These are phyloP conservation scores for Bacidia gigantensis DNA, from an alignment of 495 filamentous ascomycete species.

Conservation along the genomic window DNA sequence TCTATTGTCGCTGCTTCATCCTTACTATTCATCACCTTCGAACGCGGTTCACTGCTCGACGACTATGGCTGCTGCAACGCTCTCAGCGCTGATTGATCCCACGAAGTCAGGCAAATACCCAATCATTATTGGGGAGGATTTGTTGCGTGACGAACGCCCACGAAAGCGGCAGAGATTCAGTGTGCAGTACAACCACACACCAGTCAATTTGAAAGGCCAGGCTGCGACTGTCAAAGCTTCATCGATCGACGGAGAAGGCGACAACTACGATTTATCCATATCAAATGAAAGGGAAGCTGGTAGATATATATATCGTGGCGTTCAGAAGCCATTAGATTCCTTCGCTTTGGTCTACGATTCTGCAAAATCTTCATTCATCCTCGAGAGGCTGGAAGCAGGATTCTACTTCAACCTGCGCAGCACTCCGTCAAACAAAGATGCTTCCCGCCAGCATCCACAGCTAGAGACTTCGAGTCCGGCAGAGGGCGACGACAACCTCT, in stretches of 20 bases:
- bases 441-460: slow-evolving; percentile 34
- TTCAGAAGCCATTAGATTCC: slow-evolving; percentile 31
- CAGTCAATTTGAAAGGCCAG: slow-evolving; percentile 29
- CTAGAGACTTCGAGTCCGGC: slow-evolving; percentile 28
- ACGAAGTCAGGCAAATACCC: slow-evolving; percentile 14
- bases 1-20: no score
- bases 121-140: slow-evolving; percentile 10
- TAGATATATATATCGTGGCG: slow-evolving; percentile 38
- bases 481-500: slow-evolving; percentile 27
- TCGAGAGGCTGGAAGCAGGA: slow-evolving; percentile 36
- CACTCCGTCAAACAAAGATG: slow-evolving; percentile 31
- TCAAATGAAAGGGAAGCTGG: slow-evolving; percentile 35
- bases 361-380: slow-evolving; percentile 33
- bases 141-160: slow-evolving; percentile 9
- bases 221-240: slow-evolving; percentile 30
- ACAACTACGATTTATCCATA: slow-evolving; percentile 36
- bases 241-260: slow-evolving; percentile 24
- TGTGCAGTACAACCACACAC: slow-evolving; percentile 35
- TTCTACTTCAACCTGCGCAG: slow-evolving; percentile 45
- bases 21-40: no score
- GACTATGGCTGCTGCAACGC: slow-evolving; percentile 12
- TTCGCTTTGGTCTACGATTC: slow-evolving; percentile 41
- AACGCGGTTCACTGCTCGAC: neutral
- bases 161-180: slow-evolving; percentile 9
- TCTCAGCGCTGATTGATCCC: slow-evolving; percentile 9